These are phyloP conservation scores for Albifimbria verrucaria DNA, from an alignment of 2,329 filamentous ascomycete species.

Conservation along the genomic window DNA sequence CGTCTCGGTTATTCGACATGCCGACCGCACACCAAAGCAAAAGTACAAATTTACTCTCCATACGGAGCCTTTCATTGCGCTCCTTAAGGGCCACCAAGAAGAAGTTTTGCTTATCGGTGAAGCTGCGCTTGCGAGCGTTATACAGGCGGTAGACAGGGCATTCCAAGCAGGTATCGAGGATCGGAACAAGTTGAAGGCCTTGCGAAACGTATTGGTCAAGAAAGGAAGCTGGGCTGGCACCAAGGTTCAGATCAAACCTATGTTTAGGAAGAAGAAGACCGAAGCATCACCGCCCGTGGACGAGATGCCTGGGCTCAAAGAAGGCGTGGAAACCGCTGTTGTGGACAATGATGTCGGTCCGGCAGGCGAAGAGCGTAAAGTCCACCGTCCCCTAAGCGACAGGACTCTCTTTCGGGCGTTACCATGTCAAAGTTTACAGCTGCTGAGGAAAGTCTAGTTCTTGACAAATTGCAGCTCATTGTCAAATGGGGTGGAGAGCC, in stretches of 20 bases:
- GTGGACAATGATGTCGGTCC: slow-evolving; percentile 18
- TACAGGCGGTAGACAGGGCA: slow-evolving; percentile 81
- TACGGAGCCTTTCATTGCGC: slow-evolving; percentile 89
- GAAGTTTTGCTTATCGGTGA: slow-evolving; percentile 94
- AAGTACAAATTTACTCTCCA: slow-evolving; percentile 99
- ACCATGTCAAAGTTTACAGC: slow-evolving; percentile 94
- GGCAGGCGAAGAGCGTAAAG: slow-evolving; percentile 14
- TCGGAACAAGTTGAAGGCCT: slow-evolving; percentile 74
- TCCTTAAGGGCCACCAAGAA: slow-evolving; percentile 92
- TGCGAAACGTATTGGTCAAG: slow-evolving; percentile 84
- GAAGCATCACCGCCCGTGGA: slow-evolving; percentile 36
- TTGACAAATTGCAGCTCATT: slow-evolving; percentile 95
- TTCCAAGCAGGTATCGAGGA: slow-evolving; percentile 80
- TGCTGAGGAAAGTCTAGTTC: slow-evolving; percentile 84
- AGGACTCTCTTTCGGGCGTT: slow-evolving; percentile 83
- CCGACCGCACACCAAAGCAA: slow-evolving; percentile 95
- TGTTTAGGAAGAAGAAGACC: slow-evolving; percentile 88
- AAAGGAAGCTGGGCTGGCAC: slow-evolving; percentile 94
- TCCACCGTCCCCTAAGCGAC: slow-evolving; percentile 51
- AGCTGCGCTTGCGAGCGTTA: slow-evolving; percentile 81
- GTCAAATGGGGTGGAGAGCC: slow-evolving; percentile 99
- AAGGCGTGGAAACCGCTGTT: slow-evolving; percentile 21
- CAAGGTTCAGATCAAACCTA: slow-evolving; percentile 98
- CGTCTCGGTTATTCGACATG: slow-evolving; percentile 93
- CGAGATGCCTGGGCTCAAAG: slow-evolving; percentile 29